Base-by-base conservation (phyloP, 2,329 filamentous ascomycete genomes). In the Beauveria medogensis region DNA sequence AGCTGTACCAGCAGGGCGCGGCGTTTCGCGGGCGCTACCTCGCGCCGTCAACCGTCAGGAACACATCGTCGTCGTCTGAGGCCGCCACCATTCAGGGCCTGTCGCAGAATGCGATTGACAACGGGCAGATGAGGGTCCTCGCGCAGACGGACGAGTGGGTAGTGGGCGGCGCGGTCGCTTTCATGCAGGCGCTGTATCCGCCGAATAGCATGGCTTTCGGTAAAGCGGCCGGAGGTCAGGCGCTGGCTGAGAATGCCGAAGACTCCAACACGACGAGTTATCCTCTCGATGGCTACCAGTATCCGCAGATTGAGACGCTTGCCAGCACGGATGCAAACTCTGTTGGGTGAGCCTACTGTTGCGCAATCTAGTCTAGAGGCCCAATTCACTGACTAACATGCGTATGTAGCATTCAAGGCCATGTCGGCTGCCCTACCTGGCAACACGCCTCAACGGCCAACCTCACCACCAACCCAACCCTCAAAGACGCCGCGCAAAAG, bases 101-200 rank as follows among this genome's bases (percentile, higher is more conserved):
- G 37, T 67, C 72, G 20, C 55, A 65, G 9, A 69, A 79, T 62
- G 72, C 73, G n/a, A 76, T 85, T 53, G 75, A 83, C 66, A 82
- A 80, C 62, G 66, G 62, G 2, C 77, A 83, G 65, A 66, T 85
- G 20, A 68, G 70, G 37, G 66, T 82, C 40, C 64, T 74, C 37
- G 75, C 77, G 22, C 75, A 69, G 41, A 68, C 72, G 5, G 75
- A 80, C 55, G 70, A 73, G 28, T 80, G 75, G 68, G 69, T 92
- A 37, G 82, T 85, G 56, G 86, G 82, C 63, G 86, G 90, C 3
- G 90, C 90, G 40, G 77, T 83, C 56, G 91, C 87, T 0, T 95
- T 96, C 73, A 75, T 94, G 66, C 92, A 96, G 71, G 91, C 88
- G 5, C 78, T 96, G 4, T 96, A 96, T 69, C 91, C 92, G 2